phyloP scores from a whole-genome alignment of 176 grass and related monocot species.

The Musa troglodytarum region DNA sequence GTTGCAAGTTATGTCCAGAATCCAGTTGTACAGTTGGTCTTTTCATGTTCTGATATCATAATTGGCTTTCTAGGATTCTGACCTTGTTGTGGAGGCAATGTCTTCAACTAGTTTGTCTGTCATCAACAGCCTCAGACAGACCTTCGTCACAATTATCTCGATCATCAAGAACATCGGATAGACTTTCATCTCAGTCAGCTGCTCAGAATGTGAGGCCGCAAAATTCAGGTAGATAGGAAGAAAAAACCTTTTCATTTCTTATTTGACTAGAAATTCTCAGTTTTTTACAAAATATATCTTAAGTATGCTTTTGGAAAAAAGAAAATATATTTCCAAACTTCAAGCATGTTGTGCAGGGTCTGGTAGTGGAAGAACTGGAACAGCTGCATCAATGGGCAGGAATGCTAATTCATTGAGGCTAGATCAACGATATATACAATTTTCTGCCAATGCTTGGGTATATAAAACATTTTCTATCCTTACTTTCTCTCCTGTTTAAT shows the following conservation, averaged over 20 bases:
- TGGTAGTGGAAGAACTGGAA: slow-evolving; percentile 30
- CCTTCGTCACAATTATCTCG: slow-evolving; percentile 37
- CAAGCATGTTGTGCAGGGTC: slow-evolving; percentile 34
- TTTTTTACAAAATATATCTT: background rate
- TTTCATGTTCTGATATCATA: background rate
- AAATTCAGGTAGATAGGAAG: slow-evolving; percentile 47
- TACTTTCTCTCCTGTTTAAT: background rate
- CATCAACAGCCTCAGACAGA: slow-evolving; percentile 30
- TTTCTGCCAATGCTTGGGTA: slow-evolving; percentile 94
- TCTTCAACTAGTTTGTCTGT: slow-evolving; percentile 39
- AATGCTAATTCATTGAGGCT: slow-evolving; percentile 55
- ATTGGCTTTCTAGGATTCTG: slow-evolving; percentile 36
- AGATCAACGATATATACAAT: slow-evolving; percentile 66
- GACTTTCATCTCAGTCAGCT: slow-evolving; percentile 38
- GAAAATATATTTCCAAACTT: background rate
- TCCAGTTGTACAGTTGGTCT: background rate
- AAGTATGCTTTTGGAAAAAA: background rate
- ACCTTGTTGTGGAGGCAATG: slow-evolving; percentile 61
- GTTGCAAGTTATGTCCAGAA: background rate
- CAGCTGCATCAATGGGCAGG: slow-evolving; percentile 26
- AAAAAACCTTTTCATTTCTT: background rate
- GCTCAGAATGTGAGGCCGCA: slow-evolving; percentile 44
- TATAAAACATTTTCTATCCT: slow-evolving; percentile 4
- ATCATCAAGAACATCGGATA: slow-evolving; percentile 27
- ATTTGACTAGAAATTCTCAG: background rate